Evolutionary conservation across 805 yeast species (phyloP).

Genomic region (Hyphopichia homilentoma): DNA sequence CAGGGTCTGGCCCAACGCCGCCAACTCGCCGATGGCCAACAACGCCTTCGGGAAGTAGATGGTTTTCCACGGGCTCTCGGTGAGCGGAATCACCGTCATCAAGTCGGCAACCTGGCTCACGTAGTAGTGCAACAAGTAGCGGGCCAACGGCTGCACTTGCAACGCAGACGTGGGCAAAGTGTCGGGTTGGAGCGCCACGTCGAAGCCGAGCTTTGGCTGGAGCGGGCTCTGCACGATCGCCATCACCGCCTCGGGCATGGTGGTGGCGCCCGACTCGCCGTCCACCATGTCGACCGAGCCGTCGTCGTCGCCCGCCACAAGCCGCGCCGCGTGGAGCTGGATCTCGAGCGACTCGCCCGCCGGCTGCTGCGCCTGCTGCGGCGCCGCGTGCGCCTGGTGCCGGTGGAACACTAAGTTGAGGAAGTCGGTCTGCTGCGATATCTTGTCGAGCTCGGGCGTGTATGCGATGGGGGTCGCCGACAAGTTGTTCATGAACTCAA

Average conservation of each 20-base stretch:
- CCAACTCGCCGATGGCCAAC: constrained; percentile 76
- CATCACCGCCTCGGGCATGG: constrained; percentile 56
- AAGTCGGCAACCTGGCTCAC: constrained; percentile 72
- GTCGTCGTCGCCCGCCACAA: constrained; percentile 14
- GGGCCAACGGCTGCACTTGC: constrained; percentile 63
- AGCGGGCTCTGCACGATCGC: constrained; percentile 38
- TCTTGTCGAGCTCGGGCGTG: constrained; percentile 3
- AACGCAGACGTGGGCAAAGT: constrained; percentile 57
- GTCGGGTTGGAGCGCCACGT: constrained; percentile 18
- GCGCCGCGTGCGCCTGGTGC: constrained; percentile 14
- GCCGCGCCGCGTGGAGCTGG: constrained; percentile 39
- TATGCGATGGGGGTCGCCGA: constrained; percentile 5
- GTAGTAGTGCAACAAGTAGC: constrained; percentile 71
- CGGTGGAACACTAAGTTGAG: constrained; percentile 52
- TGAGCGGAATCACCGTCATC: constrained; percentile 67
- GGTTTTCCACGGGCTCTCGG: constrained; percentile 84
- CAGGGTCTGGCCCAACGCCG: constrained; percentile 69
- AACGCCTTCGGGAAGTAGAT: constrained; percentile 83
- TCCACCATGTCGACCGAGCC: constrained; percentile 32
- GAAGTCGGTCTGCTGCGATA: constrained; percentile 26
- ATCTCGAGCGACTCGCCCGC: constrained; percentile 37
- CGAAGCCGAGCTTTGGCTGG: constrained; percentile 41
- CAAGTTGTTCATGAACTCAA: constrained; percentile 44
- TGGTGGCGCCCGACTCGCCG: constrained; percentile 32
- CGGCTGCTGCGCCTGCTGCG: constrained; percentile 1